Conservation (phyloP, 495 filamentous ascomycete species). For the Neurospora sp. region DNA sequence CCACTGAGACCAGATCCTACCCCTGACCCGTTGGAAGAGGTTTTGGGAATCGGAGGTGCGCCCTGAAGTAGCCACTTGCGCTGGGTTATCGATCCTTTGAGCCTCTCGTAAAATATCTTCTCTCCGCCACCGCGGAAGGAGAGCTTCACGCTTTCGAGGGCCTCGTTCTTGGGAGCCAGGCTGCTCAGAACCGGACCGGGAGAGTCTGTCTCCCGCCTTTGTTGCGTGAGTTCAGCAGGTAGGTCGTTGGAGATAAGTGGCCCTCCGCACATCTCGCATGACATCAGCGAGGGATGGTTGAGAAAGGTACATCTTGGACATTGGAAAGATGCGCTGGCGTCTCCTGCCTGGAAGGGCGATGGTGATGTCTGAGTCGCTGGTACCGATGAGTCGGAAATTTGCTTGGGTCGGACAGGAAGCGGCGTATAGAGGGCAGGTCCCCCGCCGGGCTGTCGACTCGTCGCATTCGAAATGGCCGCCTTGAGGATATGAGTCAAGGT, state of each 20-base stretch:
- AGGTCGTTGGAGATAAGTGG: conserved; percentile 53
- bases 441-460: conserved; percentile 35
- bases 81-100: conserved; percentile 80
- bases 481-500: conserved; percentile 72
- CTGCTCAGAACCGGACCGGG: conserved; percentile 59
- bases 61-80: conserved; percentile 92
- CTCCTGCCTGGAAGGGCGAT: conserved; percentile 2
- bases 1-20: conserved; percentile 41
- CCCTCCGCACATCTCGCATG: conserved; percentile 87
- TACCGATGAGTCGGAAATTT: conserved; percentile 6
- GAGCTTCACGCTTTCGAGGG: conserved; percentile 70
- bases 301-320: conserved; percentile 91
- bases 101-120: conserved; percentile 78
- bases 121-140: conserved; percentile 87
- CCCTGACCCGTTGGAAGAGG: conserved; percentile 32
- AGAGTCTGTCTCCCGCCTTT: conserved; percentile 51
- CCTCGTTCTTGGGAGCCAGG: conserved; percentile 38
- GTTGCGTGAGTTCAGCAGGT: conserved; percentile 28
- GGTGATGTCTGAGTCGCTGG: background rate
- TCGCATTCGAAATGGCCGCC: conserved; percentile 62
- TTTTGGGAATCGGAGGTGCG: conserved; percentile 79
- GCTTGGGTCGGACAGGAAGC: conserved; percentile 17
- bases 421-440: conserved; percentile 17
- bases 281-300: conserved; percentile 78
- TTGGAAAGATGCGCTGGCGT: conserved; percentile 39